Evolutionary conservation across 2,329 filamentous ascomycete genomes (phyloP).

Genomic region (Falciphora oryzae): DNA sequence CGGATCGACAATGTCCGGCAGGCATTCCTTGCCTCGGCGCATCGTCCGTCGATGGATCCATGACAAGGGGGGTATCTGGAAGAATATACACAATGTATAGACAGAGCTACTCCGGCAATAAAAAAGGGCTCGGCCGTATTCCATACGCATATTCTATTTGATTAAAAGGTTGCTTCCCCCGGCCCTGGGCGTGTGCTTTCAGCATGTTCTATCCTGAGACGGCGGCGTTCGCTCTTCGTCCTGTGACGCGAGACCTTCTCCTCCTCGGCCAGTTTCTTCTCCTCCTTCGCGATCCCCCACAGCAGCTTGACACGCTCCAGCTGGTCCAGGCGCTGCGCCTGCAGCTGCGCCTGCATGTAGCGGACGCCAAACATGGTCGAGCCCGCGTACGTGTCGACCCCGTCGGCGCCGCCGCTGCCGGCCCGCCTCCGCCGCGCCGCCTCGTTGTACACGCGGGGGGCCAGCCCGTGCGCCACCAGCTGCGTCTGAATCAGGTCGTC

Average conservation of each 20-base stretch:
- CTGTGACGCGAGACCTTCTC: slow-evolving; percentile 19
- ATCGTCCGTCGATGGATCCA: neutral
- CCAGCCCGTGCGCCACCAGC: slow-evolving; percentile 27
- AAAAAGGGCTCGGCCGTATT: too few relatives aligned
- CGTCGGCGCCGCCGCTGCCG: neutral
- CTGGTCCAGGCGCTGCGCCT: slow-evolving; percentile 30
- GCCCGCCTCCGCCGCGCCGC: slow-evolving; percentile 24
- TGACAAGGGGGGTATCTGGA: neutral
- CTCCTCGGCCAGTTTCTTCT: slow-evolving; percentile 27
- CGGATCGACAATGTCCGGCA: slow-evolving; percentile 23
- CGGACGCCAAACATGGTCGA: slow-evolving; percentile 15
- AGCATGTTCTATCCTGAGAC: neutral
- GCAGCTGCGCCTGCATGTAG: slow-evolving; percentile 24
- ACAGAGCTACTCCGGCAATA: too few relatives aligned
- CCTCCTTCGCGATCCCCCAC: slow-evolving; percentile 32
- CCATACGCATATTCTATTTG: too few relatives aligned
- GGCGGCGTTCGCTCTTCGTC: slow-evolving; percentile 7
- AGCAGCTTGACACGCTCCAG: slow-evolving; percentile 36
- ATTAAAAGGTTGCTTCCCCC: neutral
- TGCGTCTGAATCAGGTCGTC: slow-evolving; percentile 33
- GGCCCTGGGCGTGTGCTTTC: neutral
- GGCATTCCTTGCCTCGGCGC: slow-evolving; percentile 17
- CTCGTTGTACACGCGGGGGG: slow-evolving; percentile 26
- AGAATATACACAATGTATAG: neutral
- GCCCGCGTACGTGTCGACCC: slow-evolving; percentile 24